phyloP scores from a whole-genome alignment of 1,284 basidiomycete species.

The Ustilago esculenta region DNA sequence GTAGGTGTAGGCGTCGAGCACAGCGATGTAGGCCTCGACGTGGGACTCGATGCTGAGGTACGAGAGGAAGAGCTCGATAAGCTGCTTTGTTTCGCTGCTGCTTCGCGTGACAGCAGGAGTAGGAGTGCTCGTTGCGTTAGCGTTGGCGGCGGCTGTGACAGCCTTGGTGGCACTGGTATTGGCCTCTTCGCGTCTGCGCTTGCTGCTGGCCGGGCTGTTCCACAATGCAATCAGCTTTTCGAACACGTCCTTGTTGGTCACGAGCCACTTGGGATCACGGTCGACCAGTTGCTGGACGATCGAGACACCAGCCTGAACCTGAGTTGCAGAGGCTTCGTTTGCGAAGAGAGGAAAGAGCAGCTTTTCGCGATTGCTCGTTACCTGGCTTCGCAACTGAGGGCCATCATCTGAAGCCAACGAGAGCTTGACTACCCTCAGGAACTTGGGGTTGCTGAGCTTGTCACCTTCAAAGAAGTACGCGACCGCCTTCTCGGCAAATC shows the following conservation, averaged over 20 bases:
- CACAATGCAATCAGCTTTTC: constrained; percentile 66
- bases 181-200: constrained; percentile 53
- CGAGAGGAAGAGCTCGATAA: constrained; percentile 72
- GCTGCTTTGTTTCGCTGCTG: constrained; percentile 75
- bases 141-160: constrained; percentile 16
- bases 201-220: constrained; percentile 56
- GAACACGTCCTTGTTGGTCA: constrained; percentile 61
- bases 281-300: constrained; percentile 81
- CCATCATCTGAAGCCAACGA: constrained; percentile 58
- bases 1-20: constrained; percentile 84
- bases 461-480: constrained; percentile 79
- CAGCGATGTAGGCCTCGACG: constrained; percentile 87
- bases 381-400: constrained; percentile 52
- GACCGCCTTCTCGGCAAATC: constrained; percentile 85
- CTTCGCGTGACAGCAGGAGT: constrained; percentile 11
- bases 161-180: constrained; percentile 42
- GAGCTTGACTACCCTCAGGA: constrained; percentile 58
- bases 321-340: constrained; percentile 37
- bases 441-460: constrained; percentile 73
- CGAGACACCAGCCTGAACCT: constrained; percentile 71
- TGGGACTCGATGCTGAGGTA: constrained; percentile 74
- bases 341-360: constrained; percentile 56
- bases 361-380: constrained; percentile 42
- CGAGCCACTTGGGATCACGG: constrained; percentile 78
- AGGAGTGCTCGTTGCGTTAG: constrained; percentile 2